Conservation (phyloP, 78 protist genomes). For the Creolimax fragrantissima region DNA sequence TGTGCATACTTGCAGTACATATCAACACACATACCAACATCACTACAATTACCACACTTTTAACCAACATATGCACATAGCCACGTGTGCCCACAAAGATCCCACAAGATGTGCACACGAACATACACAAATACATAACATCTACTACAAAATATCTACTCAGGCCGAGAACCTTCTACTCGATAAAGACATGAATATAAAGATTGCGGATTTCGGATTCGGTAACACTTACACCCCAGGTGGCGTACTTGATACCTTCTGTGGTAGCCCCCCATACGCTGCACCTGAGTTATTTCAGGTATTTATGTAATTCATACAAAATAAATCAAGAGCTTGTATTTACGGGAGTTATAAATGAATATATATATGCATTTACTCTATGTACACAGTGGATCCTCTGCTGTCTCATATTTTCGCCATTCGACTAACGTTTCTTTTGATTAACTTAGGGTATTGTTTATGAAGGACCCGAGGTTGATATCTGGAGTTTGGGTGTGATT, state of each 20-base stretch:
- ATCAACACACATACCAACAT: background rate
- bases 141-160: background rate
- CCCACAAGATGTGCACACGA: background rate
- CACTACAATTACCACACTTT: background rate
- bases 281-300: conserved; percentile 67
- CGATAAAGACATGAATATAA: conserved; percentile 68
- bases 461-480: conserved; percentile 76
- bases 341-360: too few species aligned
- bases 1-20: too few species aligned
- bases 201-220: conserved; percentile 84
- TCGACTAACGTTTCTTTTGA: too few species aligned
- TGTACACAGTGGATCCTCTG: too few species aligned
- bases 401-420: too few species aligned
- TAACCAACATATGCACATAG: background rate
- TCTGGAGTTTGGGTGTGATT: conserved; percentile 87
- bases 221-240: conserved; percentile 55
- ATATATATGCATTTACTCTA: too few species aligned
- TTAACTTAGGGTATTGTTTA: conserved; percentile 20
- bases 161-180: conserved; percentile 77
- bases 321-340: too few species aligned
- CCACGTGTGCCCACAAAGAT: background rate
- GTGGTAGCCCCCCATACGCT: conserved; percentile 68
- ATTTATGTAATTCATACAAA: too few species aligned
- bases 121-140: background rate
- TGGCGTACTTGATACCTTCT: conserved; percentile 61